Evolutionary conservation across 2,329 filamentous ascomycete species (phyloP), one percentile per base, ranked within the genome.

Genomic region (Hortaea werneckii): DNA sequence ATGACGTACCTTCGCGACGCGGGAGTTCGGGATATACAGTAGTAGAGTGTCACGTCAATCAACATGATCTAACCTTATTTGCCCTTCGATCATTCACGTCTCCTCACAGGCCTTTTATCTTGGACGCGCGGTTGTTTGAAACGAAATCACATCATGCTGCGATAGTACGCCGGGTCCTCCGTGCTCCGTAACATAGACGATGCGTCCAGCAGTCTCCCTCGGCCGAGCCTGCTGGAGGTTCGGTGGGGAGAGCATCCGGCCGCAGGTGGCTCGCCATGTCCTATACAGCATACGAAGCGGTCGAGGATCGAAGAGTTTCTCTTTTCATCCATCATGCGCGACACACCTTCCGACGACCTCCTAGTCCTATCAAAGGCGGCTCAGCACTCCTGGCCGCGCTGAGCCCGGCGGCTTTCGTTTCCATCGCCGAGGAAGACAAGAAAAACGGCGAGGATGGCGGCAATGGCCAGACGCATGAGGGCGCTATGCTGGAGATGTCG

Each of bases 401-500:
- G 42, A 75, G 71, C 26, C 77, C 79, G 0, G 73, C 71, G 5
- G 77, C 74, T 1, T 80, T 82, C 51, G 72, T 83, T 35, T 68
- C 76, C 45, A 66, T 82, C 38, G 72, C 73, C 41, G 70, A 78
- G 50, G 67, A 76, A 39, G 58, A 64, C 8, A 53, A 59, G 27
- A 40, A 43, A 26, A 66, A 73, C 28, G 62, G 61, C 9, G 62
- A 65, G 38, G 64, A 65, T 44, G 62, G 61, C 9, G 62, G 65
- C 39, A 64, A 65, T 44, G 69, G 68, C 27, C 73, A 83, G 59
- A 95, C 89, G 2, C 78, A 79, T 27, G 89, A 95, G 67, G 77
- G 77, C 65, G 83, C 87, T 53, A 95, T 95, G 90, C 76, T 95
- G 10, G 79, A 88, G 62, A 79, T 76, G 2, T 95, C 89, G 34